A percentile compares a stretch with the other conserved stretches of the same genome.
Conservation (phyloP, 2,329 filamentous ascomycete genomes). For the Aspergillus pseudoviridinutans region DNA sequence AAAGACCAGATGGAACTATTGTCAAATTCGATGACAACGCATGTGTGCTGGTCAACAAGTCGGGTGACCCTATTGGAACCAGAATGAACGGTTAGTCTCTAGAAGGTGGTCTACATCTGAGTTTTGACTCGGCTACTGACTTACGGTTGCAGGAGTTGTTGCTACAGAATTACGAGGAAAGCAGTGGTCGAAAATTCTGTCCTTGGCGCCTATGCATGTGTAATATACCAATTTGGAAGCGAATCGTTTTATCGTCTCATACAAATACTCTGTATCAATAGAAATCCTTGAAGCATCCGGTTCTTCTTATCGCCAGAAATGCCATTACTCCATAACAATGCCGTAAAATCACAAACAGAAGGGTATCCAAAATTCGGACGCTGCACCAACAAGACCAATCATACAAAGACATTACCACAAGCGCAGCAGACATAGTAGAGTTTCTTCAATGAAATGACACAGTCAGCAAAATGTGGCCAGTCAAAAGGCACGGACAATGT, state of each 20-base stretch:
- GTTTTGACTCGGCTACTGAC: background rate
- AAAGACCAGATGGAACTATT: conserved; percentile 81
- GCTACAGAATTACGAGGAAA: conserved; percentile 83
- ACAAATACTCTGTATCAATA: conserved; percentile 29
- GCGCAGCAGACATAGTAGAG: conserved; percentile 90
- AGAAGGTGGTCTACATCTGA: background rate
- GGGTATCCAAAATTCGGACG: conserved; percentile 27
- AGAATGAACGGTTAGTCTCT: conserved; percentile 68
- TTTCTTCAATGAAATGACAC: conserved; percentile 56
- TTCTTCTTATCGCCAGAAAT: conserved; percentile 10
- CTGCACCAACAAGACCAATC: conserved; percentile 20
- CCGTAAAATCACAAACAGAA: conserved; percentile 15
- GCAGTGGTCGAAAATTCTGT: conserved; percentile 98
- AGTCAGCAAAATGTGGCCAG: conserved; percentile 11
- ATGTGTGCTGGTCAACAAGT: conserved; percentile 94
- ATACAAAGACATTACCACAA: conserved; percentile 78
- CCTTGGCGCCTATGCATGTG: conserved; percentile 80
- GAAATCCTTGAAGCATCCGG: conserved; percentile 11
- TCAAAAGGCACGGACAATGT: conserved; percentile 7
- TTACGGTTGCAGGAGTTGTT: conserved; percentile 62
- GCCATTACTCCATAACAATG: conserved; percentile 21
- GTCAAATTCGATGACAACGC: conserved; percentile 97
- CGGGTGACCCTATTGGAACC: conserved; percentile 89
- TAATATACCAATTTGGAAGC: conserved; percentile 44
- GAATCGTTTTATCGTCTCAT: conserved; percentile 18